Base-by-base conservation (phyloP, 257 asterid species). In the Solanum sparsipilum region DNA sequence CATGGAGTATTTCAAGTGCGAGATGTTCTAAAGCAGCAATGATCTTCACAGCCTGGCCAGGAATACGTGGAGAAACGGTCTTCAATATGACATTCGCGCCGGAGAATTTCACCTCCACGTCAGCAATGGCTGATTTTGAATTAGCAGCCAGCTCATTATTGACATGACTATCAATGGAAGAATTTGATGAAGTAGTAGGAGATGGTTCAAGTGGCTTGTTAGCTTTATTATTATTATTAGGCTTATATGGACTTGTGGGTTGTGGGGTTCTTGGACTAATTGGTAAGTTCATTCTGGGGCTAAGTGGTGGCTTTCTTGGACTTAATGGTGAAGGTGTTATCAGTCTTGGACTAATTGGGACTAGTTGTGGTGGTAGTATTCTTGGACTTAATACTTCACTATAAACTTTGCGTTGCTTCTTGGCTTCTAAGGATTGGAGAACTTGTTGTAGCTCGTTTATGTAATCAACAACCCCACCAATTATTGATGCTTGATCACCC, bases 401-500 rank as follows among this genome's bases (percentile, higher is more conserved):
- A 86, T 91, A 95, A 18, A 93, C 91, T 89, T 94, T 96, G 48
- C 99, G 89, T 92, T 95, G 99, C 87, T 95, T 96, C 91, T 95
- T 96, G 23, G 96, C 93, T 84, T 94, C 98, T 52, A 0, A 96
- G 94, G 99, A 93, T 87, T 94, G 95, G 8, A 94, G 87, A 41
- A 96, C 89, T 85, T 94, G 99, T 84, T 95, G 99, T 25, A 95
- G 73, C 90, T 96, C 99, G 65, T 88, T 94, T 92, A 96, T 96
- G 96, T 96, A 96, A 31, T 93, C 91, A 83, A 93, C 94, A 9
- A 96, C 99, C 72, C 98, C 99, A 4, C 97, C 99, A n/a, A 96
- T 95, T 82, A 96, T 95, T 38, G 99, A 95, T 10, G 99, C 99
- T 92, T 96, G 99, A 91, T 96, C 99, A 15, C 97, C 98, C 99